phyloP scores from a whole-genome alignment of 345 rosid species.

The Schrenkiella parvula region DNA sequence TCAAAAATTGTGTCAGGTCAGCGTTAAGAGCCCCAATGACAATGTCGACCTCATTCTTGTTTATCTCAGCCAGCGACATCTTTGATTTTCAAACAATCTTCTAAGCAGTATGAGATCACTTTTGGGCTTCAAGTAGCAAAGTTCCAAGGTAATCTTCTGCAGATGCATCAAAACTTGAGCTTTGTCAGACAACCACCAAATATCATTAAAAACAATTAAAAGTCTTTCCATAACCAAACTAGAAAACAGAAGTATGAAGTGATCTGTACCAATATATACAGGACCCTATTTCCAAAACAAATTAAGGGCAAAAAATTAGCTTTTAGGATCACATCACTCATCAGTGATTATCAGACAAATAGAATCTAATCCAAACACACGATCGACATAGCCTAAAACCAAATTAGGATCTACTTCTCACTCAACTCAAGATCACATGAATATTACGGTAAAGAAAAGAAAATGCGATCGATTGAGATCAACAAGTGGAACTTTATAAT shows the following conservation, averaged over 20 bases:
- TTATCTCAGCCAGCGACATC: constrained; percentile 52
- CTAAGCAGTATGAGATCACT: neutral
- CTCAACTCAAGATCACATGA: constrained; percentile 4
- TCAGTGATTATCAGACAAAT: neutral
- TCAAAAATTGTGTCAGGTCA: constrained; percentile 67
- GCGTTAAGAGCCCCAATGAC: constrained; percentile 85
- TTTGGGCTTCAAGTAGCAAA: neutral
- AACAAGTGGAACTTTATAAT: neutral
- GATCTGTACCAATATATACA: neutral
- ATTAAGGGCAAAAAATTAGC: neutral
- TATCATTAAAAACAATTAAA: neutral
- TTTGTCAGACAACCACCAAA: constrained; percentile 8
- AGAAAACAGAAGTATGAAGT: neutral
- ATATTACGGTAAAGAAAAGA: neutral
- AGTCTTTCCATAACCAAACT: neutral
- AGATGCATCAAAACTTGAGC: neutral
- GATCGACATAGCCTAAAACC: neutral
- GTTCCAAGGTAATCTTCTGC: constrained; percentile 16
- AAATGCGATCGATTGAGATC: neutral
- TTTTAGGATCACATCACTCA: neutral
- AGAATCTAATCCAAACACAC: neutral
- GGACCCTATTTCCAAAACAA: neutral
- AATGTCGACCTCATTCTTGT: constrained; percentile 75
- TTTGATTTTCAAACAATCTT: constrained; percentile 18
- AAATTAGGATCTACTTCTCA: constrained; percentile 10